Evolutionary conservation across 2,329 filamentous ascomycete species (phyloP).

Genomic region (Fusarium foetens): DNA sequence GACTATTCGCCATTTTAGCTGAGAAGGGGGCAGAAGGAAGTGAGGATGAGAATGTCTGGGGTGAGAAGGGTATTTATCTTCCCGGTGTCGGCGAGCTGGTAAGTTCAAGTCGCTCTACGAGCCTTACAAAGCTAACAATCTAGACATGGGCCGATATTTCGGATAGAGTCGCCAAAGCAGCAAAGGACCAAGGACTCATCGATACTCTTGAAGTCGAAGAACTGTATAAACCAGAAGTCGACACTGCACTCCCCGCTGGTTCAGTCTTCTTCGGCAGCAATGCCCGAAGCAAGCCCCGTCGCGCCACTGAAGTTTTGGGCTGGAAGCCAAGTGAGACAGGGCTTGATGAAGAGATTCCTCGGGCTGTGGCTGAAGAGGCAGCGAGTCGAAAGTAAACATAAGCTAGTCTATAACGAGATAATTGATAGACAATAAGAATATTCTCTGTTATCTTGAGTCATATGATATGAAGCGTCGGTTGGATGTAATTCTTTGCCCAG

Average conservation of each 20-base stretch:
- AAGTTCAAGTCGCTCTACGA: slow-evolving; percentile 3
- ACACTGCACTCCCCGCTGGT: slow-evolving; percentile 56
- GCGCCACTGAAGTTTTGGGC: slow-evolving; percentile 62
- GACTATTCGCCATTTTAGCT: slow-evolving; percentile 45
- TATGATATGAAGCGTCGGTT: neutral
- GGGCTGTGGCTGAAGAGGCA: slow-evolving; percentile 43
- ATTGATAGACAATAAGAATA: neutral
- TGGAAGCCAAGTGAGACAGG: slow-evolving; percentile 63
- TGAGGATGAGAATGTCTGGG: slow-evolving; percentile 47
- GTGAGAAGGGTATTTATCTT: slow-evolving; percentile 53
- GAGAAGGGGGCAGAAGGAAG: slow-evolving; percentile 44
- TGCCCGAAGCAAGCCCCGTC: slow-evolving; percentile 61
- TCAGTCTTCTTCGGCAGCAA: slow-evolving; percentile 66
- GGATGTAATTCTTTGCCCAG: neutral
- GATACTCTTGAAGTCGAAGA: slow-evolving; percentile 41
- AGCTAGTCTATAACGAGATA: neutral
- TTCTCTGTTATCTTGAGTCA: neutral
- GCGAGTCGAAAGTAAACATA: neutral
- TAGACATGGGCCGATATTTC: slow-evolving; percentile 48
- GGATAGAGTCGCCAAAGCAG: slow-evolving; percentile 41
- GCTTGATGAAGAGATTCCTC: slow-evolving; percentile 56
- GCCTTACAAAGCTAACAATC: neutral
- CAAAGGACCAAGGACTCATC: slow-evolving; percentile 43
- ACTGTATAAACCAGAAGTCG: slow-evolving; percentile 54
- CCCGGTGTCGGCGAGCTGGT: slow-evolving; percentile 45